Evolutionary conservation across 257 asterid species (phyloP).

Genomic region (Przewalskia tangutica): DNA sequence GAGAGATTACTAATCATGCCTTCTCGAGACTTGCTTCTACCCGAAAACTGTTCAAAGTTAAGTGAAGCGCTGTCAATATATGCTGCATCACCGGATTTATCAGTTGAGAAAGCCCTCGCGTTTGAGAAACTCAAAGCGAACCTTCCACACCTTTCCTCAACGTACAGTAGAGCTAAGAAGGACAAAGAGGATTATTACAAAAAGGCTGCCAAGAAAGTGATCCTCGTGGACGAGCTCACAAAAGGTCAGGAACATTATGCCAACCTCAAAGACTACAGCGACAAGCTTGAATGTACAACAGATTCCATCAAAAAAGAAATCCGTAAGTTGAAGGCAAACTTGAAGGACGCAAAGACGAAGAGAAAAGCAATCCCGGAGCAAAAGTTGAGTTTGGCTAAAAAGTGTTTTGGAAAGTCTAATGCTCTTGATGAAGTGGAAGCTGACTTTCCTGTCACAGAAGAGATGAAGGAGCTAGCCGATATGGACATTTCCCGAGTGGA

Average conservation of each 20-base stretch:
- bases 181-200: conserved; percentile 3
- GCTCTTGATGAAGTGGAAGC: conserved; percentile 2
- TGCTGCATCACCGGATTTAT: not conserved
- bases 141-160: conserved; percentile 1
- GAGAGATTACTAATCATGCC: not conserved
- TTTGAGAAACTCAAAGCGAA: conserved; percentile 4
- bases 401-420: not conserved
- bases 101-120: not conserved
- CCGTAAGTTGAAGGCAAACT: not conserved
- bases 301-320: not conserved
- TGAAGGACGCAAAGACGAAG: conserved; percentile 5
- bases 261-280: not conserved
- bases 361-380: conserved; percentile 3
- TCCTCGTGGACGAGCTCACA: not conserved
- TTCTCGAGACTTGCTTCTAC: not conserved
- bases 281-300: not conserved
- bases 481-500: not conserved
- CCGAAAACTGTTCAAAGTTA: conserved; percentile 1
- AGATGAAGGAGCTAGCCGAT: not conserved
- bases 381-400: not conserved
- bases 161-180: not conserved
- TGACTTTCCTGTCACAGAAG: not conserved
- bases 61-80: not conserved
- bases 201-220: conserved; percentile 3
- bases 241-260: not conserved